Base-by-base conservation (phyloP, 1,284 basidiomycete genomes). In the Cutaneotrichosporon spelunceum region DNA sequence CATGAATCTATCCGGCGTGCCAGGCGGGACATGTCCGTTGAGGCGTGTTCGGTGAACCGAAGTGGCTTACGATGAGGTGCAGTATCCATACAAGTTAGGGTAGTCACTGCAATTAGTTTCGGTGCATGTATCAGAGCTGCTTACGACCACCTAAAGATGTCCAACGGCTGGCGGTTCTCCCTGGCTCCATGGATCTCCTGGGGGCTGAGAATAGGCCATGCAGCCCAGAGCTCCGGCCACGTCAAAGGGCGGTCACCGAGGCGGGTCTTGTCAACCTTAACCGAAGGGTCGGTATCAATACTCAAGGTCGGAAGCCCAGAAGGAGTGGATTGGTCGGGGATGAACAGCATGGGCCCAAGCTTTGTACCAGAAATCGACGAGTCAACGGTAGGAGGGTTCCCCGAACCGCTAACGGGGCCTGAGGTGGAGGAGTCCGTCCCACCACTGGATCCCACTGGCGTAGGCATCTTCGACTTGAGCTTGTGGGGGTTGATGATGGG, bases 21-120 rank as follows among this genome's bases (percentile, higher is more conserved):
- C n/a, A 11, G 13, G 30, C 19, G 39, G 7, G 39, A 42, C 13
- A 42, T 33, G 4, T 33, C 30, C 13, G 30, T 7, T 33, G 30
- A 1, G 13, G 30, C 13, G 8, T 33, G 30, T 9, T 33, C 8
- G 30, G 30, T 7, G 30, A 33, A 11, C 30, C 8, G 30, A 33
- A n/a, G n/a, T n/a, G n/a, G n/a, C 13, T 33, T 33, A 33, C 30
- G 30, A 33, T 33, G 30, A 33, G 30, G 30, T 10, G 16, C 30
- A 16, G 14, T 34, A 19, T n/a, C 50, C 50, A 21, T 33, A 33
- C 19, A 53, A 19, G 10, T 33, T 5, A 3, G 10, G 8, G 50
- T 53, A 29, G 19, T 30, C 50, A n/a, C 50, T 53, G 29, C n/a
- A 19, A 21, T 56, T 27, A 56, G 55, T 29, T 48, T 23, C n/a